These are phyloP conservation scores for Amanita pallidorosea DNA, from an alignment of 768 basidiomycete species.

Conservation along the genomic window DNA sequence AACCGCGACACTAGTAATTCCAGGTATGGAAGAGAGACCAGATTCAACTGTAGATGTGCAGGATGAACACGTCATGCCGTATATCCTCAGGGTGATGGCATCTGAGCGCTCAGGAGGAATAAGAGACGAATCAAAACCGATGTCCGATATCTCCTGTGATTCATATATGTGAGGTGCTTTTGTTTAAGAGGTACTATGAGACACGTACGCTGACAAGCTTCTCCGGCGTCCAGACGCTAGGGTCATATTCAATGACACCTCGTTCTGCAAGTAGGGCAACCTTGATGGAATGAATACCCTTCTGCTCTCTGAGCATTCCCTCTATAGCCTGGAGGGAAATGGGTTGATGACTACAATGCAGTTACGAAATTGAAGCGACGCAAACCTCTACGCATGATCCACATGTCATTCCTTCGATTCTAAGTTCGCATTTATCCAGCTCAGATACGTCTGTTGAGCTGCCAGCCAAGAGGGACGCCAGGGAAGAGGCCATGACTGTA, in stretches of 20 bases:
- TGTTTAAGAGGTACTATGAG: not conserved
- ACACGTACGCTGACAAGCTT: slow-evolving; percentile 64
- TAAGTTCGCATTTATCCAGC: slow-evolving; percentile 47
- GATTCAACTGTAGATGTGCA: slow-evolving; percentile 72
- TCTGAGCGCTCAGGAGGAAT: slow-evolving; percentile 60
- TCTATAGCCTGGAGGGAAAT: slow-evolving; percentile 62
- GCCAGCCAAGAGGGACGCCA: slow-evolving; percentile 4
- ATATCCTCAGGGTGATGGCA: slow-evolving; percentile 65
- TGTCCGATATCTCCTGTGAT: slow-evolving; percentile 78
- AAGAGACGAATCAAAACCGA: slow-evolving; percentile 82
- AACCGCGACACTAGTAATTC: slow-evolving; percentile 61
- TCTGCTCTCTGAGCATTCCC: slow-evolving; percentile 66
- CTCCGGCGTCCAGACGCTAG: slow-evolving; percentile 64
- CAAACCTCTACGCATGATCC: slow-evolving; percentile 80
- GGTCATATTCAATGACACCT: slow-evolving; percentile 84
- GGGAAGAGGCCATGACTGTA: slow-evolving; percentile 3
- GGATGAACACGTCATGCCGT: slow-evolving; percentile 85
- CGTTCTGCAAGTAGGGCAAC: slow-evolving; percentile 98
- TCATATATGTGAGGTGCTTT: slow-evolving; percentile 4
- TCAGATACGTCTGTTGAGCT: slow-evolving; percentile 11
- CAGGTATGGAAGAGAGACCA: slow-evolving; percentile 58
- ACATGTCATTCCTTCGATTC: slow-evolving; percentile 88
- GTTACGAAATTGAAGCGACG: not conserved
- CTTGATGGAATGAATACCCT: slow-evolving; percentile 86
- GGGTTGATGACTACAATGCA: not conserved